Evolutionary conservation across 371 early-diverging fungal genomes (phyloP).

Genomic region (Coemansia sp.): DNA sequence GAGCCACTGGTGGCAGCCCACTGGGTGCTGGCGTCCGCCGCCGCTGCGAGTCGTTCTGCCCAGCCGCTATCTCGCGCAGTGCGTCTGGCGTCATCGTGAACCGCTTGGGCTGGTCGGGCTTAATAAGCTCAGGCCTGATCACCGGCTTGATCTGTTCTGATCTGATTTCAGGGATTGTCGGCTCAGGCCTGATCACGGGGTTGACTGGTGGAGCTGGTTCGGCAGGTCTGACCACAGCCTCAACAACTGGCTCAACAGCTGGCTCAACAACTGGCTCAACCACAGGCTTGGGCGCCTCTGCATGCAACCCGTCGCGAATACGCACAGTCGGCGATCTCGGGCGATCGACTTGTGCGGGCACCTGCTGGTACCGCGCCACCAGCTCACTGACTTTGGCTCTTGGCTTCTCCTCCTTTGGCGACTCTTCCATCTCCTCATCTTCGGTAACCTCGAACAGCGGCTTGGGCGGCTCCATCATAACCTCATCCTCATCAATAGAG

Average conservation of each 20-base stretch:
- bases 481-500: background rate
- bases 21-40: conserved; percentile 9
- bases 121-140: background rate
- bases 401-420: background rate
- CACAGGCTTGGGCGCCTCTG: background rate
- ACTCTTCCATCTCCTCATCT: background rate
- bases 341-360: conserved; percentile 10
- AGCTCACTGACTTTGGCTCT: conserved; percentile 21
- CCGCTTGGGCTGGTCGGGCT: conserved; percentile 6
- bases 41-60: conserved; percentile 2
- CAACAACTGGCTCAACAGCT: background rate
- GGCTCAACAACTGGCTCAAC: background rate
- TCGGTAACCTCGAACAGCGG: background rate
- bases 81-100: conserved; percentile 49
- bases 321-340: conserved; percentile 36
- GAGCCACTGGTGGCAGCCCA: conserved; percentile 38
- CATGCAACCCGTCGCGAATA: conserved; percentile 21
- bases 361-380: conserved; percentile 24
- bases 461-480: background rate
- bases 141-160: background rate
- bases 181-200: background rate
- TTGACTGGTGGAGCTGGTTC: background rate
- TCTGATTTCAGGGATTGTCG: background rate
- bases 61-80: conserved; percentile 32
- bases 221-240: background rate